Percentiles rank a stretch among this genome's conserved stretches.
Evolutionary conservation across 352 stramenopile species (phyloP).

Genomic region (Globisporangium alternatum): DNA sequence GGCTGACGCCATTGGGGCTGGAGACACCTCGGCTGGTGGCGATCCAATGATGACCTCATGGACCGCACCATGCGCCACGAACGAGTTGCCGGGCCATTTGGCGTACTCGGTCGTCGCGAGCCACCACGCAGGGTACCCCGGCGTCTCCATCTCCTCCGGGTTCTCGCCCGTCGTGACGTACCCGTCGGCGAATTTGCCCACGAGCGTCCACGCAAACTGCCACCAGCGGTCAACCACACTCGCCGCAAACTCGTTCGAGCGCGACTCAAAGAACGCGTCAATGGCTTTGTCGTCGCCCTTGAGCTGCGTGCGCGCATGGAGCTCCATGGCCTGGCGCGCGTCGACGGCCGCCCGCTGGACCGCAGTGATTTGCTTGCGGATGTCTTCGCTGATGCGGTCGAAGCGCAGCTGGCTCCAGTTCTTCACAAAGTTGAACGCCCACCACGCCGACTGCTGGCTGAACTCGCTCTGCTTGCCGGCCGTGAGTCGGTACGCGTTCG

Average conservation of each 20-base stretch:
- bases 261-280: conserved; percentile 24
- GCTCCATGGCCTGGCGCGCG: conserved; percentile 25
- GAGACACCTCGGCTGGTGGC: background rate
- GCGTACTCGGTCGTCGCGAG: conserved; percentile 34
- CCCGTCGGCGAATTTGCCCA: conserved; percentile 51
- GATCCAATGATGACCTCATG: conserved; percentile 13
- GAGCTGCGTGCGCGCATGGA: conserved; percentile 20
- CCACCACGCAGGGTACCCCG: conserved; percentile 52
- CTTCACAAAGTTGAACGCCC: conserved; percentile 74
- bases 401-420: conserved; percentile 73
- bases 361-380: conserved; percentile 27
- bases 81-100: conserved; percentile 46
- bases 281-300: conserved; percentile 12
- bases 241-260: conserved; percentile 41
- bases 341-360: conserved; percentile 36
- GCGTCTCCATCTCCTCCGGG: conserved; percentile 35
- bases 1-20: background rate
- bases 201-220: conserved; percentile 48
- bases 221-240: conserved; percentile 47
- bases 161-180: conserved; percentile 54
- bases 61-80: conserved; percentile 24
- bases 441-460: conserved; percentile 48
- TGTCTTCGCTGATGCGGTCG: conserved; percentile 45
- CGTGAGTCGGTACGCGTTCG: conserved; percentile 36
- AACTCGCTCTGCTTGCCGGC: conserved; percentile 58